Evolutionary conservation across 225 moss, liverwort and hornwort species (phyloP).

Genomic region (Neckera pumila): DNA sequence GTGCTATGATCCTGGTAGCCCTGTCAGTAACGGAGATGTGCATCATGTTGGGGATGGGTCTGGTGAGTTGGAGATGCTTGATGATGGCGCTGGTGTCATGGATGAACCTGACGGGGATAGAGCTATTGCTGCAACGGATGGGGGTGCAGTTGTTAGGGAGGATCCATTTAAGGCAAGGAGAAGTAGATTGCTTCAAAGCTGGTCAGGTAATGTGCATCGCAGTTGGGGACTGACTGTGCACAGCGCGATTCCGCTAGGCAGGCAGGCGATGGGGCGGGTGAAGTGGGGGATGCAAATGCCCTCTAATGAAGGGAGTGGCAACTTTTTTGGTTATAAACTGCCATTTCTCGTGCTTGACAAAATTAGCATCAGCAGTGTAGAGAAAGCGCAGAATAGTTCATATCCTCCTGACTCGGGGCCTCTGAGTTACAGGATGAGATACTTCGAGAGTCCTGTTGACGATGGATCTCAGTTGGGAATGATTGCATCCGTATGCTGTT

Average conservation of each 20-base stretch:
- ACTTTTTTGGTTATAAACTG: conserved; percentile 35
- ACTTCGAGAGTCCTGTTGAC: conserved; percentile 11
- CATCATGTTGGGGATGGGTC: conserved; percentile 11
- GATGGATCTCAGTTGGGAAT: conserved; percentile 47
- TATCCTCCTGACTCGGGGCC: conserved; percentile 13
- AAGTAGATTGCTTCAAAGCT: conserved; percentile 11
- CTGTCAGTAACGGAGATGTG: conserved; percentile 9
- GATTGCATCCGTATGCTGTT: conserved; percentile 62
- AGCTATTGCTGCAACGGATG: background rate
- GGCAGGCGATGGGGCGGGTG: conserved; percentile 24
- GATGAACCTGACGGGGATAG: background rate
- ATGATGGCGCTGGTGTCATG: background rate
- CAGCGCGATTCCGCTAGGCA: conserved; percentile 47
- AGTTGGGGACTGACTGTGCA: conserved; percentile 43
- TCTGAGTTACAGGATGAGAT: conserved; percentile 14
- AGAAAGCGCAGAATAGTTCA: background rate
- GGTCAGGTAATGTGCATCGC: conserved; percentile 4
- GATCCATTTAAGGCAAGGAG: conserved; percentile 2
- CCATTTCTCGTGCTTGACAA: conserved; percentile 58
- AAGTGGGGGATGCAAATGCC: conserved; percentile 47
- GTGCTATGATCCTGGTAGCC: conserved; percentile 19
- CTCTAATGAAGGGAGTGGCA: conserved; percentile 6
- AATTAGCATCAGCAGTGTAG: conserved; percentile 26
- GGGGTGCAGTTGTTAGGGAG: background rate
- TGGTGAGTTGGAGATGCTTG: conserved; percentile 23